Percentiles rank a stretch among this genome's conserved stretches.
Conservation (phyloP, 1,284 basidiomycete genomes). For the Cutaneotrichosporon sp. region DNA sequence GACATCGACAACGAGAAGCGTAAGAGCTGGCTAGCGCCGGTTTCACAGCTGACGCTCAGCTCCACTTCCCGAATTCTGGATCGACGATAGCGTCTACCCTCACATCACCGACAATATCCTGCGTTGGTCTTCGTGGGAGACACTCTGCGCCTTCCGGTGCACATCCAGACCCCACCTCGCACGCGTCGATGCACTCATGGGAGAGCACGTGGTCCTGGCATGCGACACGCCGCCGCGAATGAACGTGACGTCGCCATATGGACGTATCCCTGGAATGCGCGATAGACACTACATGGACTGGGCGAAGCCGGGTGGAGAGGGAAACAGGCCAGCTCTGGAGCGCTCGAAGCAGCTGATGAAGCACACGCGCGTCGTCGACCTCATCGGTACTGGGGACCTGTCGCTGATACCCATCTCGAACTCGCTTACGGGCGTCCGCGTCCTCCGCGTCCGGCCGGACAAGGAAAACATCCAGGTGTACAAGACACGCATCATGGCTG, state of each 20-base stretch:
- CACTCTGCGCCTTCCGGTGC: not conserved
- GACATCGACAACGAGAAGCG: too few relatives aligned
- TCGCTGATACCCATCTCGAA: constrained; percentile 10
- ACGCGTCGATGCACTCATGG: constrained; percentile 8
- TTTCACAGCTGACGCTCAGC: not conserved
- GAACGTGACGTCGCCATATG: constrained; percentile 8
- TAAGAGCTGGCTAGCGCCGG: too few relatives aligned
- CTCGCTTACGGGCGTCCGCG: constrained; percentile 4
- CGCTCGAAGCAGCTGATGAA: constrained; percentile 6
- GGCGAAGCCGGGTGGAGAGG: not conserved
- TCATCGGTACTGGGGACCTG: constrained; percentile 14
- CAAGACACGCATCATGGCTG: not conserved
- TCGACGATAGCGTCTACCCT: constrained; percentile 11
- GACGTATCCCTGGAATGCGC: not conserved
- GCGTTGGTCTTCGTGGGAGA: not conserved
- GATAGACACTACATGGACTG: constrained; percentile 7
- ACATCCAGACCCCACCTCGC: not conserved
- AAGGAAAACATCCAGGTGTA: not conserved
- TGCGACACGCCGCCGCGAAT: constrained; percentile 4
- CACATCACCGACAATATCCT: constrained; percentile 10
- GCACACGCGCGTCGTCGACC: constrained; percentile 20
- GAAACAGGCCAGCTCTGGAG: not conserved
- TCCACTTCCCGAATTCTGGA: not conserved
- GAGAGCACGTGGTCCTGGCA: constrained; percentile 5
- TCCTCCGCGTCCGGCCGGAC: constrained; percentile 16